Base-by-base conservation (phyloP, 805 yeast species). In the Teunomyces kruisii region DNA sequence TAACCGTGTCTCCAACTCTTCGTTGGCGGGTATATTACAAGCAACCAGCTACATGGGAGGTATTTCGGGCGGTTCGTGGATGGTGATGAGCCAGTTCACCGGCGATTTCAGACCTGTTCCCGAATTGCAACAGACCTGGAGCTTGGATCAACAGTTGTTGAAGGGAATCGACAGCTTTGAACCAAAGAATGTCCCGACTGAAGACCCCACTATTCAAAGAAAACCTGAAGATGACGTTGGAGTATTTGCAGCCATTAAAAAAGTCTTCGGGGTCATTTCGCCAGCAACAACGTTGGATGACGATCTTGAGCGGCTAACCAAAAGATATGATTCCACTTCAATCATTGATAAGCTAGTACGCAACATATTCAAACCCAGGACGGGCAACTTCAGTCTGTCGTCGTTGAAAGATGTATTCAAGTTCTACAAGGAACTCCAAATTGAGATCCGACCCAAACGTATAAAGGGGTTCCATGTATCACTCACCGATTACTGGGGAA, bases 41-140 rank as follows among this genome's bases (percentile, higher is more conserved):
- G 64, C 78, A 6, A 47, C 81, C 0, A 65, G 76, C 12, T 84
- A 84, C 56, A 67, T 84, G 9, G 75, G 80, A 0, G 89, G 89
- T 0, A 74, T 83, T 1, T 82, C 88, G 2, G 90, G 90, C 1
- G 91, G 90, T 0, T 76, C 84, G 38, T 84, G 91, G 90, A 61
- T 82, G 7, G 78, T 84, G 1, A 76, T 84, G 62, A 67, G 67
- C 44, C 65, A 61, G 40, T 62, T 61, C 22, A 56, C 67, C 1
- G 62, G 65, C 41, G 70, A 67, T 46, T 60, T 58, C 24, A 50
- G 41, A 7, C 68, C 70, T 6, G 49, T 66, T 22, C 30, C 47
- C 29, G 47, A 62, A 41, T 28, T 67, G 37, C 52, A 50, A 28
- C 50, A 55, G 13, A 58, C 62, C 5, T 74, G 82, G 83, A 63